Evolutionary conservation across 2,329 filamentous ascomycete species (phyloP), one percentile per base, ranked within the genome.

Genomic region (Sclerotinia borealis): DNA sequence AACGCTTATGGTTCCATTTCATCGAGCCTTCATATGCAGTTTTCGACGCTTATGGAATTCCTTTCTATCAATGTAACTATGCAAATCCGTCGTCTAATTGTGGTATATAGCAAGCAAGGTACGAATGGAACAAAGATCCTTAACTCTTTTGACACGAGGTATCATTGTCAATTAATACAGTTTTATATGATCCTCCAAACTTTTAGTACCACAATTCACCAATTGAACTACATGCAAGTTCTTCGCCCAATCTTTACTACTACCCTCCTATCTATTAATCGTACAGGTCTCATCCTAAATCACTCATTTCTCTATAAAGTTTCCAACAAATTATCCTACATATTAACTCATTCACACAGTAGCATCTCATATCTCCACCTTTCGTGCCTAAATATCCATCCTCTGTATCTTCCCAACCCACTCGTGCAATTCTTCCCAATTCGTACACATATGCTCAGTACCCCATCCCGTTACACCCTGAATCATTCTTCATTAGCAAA

Each of bases 391-490:
- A 13, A 11, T 15, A 10, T 59, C 45, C 10, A 59, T 34, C 15
- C 19, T 59, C 15, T 41, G 45, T 41, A 43, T 36, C 49, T 47
- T 22, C 6, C 9, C 39, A 5, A 55, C 50, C 59, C 59, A 61
- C 17, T 27, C n/a, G n/a, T 47, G 37, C n/a, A 61, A 25, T 8
- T 47, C 31, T 36, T 6, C 59, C 59, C 59, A 61, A n/a, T 55
- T 37, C 5, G 39, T 29, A 29, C 59, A 61, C 19, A 34, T 10
- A 29, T 61, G 59, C 49, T 47, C 29, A 13, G 41, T 55, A 7
- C 39, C 59, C 43, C 43, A 61, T 11, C 59, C 59, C 3, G 50
- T 61, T 10, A 52, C 36, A 36, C 59, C 59, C 36, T 37, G 13
- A 36, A 22, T 43, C 15, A 11, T 39, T 34, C 9, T 8, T 2